Evolutionary conservation across 1,139 yeast species (phyloP).

Genomic region (Suhomyces terraborum): DNA sequence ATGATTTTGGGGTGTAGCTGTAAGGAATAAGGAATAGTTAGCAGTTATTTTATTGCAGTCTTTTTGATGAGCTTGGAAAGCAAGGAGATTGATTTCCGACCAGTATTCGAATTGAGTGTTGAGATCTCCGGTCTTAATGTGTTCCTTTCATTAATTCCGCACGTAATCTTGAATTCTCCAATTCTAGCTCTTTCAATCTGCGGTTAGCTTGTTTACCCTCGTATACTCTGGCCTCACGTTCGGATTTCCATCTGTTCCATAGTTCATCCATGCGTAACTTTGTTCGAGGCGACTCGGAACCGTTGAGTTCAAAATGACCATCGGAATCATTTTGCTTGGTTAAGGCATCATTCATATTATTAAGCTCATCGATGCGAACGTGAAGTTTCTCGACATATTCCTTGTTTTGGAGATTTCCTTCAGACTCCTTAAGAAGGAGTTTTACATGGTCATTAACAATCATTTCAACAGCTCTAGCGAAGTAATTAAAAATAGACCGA

Average conservation of each 20-base stretch:
- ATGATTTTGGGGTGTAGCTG: no score
- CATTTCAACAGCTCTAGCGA: slow-evolving; percentile 59
- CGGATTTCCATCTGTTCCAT: slow-evolving; percentile 66
- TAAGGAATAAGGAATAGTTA: no score
- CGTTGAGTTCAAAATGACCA: slow-evolving; percentile 14
- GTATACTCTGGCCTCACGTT: slow-evolving; percentile 65
- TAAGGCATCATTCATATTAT: slow-evolving; percentile 27
- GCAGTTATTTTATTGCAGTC: no score
- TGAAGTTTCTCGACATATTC: slow-evolving; percentile 34
- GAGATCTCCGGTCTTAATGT: neutral
- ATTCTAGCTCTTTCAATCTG: slow-evolving; percentile 55
- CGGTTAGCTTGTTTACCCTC: slow-evolving; percentile 58
- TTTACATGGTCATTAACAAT: slow-evolving; percentile 58
- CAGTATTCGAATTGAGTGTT: neutral
- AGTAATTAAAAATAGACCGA: slow-evolving; percentile 57
- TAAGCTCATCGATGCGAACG: slow-evolving; percentile 35
- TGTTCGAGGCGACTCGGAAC: slow-evolving; percentile 34
- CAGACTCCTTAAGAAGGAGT: slow-evolving; percentile 39
- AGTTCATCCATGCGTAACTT: slow-evolving; percentile 61
- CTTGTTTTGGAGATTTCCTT: slow-evolving; percentile 18
- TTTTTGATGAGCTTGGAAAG: no score
- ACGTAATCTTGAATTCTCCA: slow-evolving; percentile 50
- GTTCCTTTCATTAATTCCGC: slow-evolving; percentile 20
- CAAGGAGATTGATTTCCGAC: no score
- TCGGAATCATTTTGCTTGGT: slow-evolving; percentile 24